Evolutionary conservation across 106 monocot genomes (phyloP).

Genomic region (Xerophyta viscosa): DNA sequence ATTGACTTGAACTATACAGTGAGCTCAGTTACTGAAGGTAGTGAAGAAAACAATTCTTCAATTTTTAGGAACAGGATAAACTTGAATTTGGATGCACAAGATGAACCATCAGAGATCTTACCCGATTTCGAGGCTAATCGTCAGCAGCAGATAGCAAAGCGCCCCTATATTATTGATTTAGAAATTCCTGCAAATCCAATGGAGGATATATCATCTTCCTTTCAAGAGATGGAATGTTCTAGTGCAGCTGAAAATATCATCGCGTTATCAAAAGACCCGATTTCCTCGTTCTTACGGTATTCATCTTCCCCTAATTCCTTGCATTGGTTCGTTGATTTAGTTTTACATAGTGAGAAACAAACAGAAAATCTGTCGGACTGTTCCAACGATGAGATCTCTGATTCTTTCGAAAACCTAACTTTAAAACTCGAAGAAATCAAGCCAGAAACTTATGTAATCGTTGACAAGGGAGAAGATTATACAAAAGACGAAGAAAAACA

Average conservation of each 20-base stretch:
- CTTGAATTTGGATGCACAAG: too few relatives aligned
- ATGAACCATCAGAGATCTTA: slow-evolving; percentile 2
- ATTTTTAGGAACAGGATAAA: slow-evolving; percentile 28
- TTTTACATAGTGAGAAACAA: slow-evolving; percentile 12
- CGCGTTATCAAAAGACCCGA: slow-evolving; percentile 21
- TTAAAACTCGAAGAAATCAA: slow-evolving; percentile 52
- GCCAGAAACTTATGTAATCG: slow-evolving; percentile 25
- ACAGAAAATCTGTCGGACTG: neutral
- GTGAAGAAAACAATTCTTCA: neutral
- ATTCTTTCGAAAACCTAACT: slow-evolving; percentile 61
- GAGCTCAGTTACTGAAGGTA: neutral
- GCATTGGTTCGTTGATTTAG: slow-evolving; percentile 51
- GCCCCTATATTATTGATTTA: slow-evolving; percentile 25
- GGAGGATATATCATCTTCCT: too few relatives aligned
- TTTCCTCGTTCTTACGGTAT: neutral
- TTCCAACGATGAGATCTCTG: slow-evolving; percentile 25
- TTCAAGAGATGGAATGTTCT: too few relatives aligned
- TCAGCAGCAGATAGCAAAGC: slow-evolving; percentile 13
- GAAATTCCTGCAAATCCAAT: slow-evolving; percentile 17
- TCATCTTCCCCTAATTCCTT: slow-evolving; percentile 14
- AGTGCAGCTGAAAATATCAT: slow-evolving; percentile 54
- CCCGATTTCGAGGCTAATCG: slow-evolving; percentile 5
- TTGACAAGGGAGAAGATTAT: slow-evolving; percentile 4
- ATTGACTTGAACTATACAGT: neutral
- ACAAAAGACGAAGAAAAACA: slow-evolving; percentile 16